phyloP scores from a whole-genome alignment of 73 alveolate species.

The Urostyla sp. region DNA sequence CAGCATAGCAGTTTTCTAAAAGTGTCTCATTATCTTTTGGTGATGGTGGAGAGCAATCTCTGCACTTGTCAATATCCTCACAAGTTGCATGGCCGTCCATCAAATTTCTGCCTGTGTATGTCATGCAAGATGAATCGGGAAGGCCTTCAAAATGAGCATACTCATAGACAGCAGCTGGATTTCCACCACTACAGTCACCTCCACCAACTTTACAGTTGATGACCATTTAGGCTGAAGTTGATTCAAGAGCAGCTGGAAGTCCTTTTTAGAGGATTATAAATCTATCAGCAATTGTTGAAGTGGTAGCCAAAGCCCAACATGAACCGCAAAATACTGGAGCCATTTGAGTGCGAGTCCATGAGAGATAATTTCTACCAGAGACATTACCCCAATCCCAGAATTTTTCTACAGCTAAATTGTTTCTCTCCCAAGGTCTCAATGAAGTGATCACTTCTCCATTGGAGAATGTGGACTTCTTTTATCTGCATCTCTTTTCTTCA shows the following conservation, averaged over 20 bases:
- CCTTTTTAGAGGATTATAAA: conserved; percentile 75
- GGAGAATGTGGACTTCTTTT: conserved; percentile 22
- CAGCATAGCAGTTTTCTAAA: conserved; percentile 71
- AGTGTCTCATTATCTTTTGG: conserved; percentile 60
- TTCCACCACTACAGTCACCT: conserved; percentile 78
- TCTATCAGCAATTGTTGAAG: conserved; percentile 92
- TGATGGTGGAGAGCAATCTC: conserved; percentile 70
- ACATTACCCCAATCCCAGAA: conserved; percentile 86
- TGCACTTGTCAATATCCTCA: conserved; percentile 69
- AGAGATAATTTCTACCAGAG: conserved; percentile 72
- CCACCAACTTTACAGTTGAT: conserved; percentile 85
- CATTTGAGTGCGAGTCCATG: conserved; percentile 86
- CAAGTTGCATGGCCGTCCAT: conserved; percentile 64
- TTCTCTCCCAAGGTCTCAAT: conserved; percentile 61
- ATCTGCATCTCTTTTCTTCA: conserved; percentile 12
- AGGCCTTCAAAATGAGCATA: conserved; percentile 64
- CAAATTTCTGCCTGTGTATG: conserved; percentile 66
- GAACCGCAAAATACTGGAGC: conserved; percentile 77
- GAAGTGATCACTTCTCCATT: conserved; percentile 51
- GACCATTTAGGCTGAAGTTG: conserved; percentile 64
- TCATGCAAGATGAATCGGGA: conserved; percentile 78
- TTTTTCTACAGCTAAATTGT: conserved; percentile 33
- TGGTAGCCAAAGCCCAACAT: conserved; percentile 89
- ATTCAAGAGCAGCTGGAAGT: conserved; percentile 65
- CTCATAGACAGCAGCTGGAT: conserved; percentile 72